Conservation (phyloP, 2,329 filamentous ascomycete species). For the Thelonectria olida region DNA sequence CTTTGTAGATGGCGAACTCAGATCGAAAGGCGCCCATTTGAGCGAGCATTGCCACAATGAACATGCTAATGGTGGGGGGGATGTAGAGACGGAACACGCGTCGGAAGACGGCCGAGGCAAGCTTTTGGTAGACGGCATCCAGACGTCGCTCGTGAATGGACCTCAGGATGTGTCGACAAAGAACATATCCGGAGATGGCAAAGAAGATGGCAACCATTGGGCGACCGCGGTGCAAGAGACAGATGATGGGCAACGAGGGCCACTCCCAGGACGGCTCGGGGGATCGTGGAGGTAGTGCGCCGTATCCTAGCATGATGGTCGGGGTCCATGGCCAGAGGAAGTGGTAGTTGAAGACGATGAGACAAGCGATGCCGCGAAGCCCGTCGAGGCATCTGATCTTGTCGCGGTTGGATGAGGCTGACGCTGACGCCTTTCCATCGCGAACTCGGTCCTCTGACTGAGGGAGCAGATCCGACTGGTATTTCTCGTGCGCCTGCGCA, state of each 20-base stretch:
- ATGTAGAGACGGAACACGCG: constrained; percentile 52
- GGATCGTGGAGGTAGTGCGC: constrained; percentile 47
- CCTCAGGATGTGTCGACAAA: constrained; percentile 50
- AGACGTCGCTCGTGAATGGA: constrained; percentile 48
- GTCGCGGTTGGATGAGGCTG: constrained; percentile 32
- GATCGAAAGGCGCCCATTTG: constrained; percentile 49
- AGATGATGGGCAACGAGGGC: constrained; percentile 50
- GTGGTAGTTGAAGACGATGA: constrained; percentile 54
- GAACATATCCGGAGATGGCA: constrained; percentile 54
- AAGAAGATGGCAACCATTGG: constrained; percentile 56
- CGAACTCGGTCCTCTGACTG: constrained; percentile 9
- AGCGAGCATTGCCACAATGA: constrained; percentile 49
- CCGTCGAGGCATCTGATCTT: constrained; percentile 53
- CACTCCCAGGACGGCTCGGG: constrained; percentile 46
- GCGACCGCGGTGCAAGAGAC: constrained; percentile 50
- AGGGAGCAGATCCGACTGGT: constrained; percentile 29
- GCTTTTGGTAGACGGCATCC: constrained; percentile 47
- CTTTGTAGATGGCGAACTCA: constrained; percentile 47
- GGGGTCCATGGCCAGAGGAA: constrained; percentile 54
- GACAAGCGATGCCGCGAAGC: constrained; percentile 52
- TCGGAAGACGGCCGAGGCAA: constrained; percentile 49
- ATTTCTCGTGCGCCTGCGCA: constrained; percentile 27
- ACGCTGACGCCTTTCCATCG: constrained; percentile 21
- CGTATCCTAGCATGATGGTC: constrained; percentile 51
- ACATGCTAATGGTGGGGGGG: constrained; percentile 52